Percentiles rank a stretch among this genome's conserved stretches.
Conservation (phyloP, 2,329 filamentous ascomycete species). For the Ceratocystis colombiana region DNA sequence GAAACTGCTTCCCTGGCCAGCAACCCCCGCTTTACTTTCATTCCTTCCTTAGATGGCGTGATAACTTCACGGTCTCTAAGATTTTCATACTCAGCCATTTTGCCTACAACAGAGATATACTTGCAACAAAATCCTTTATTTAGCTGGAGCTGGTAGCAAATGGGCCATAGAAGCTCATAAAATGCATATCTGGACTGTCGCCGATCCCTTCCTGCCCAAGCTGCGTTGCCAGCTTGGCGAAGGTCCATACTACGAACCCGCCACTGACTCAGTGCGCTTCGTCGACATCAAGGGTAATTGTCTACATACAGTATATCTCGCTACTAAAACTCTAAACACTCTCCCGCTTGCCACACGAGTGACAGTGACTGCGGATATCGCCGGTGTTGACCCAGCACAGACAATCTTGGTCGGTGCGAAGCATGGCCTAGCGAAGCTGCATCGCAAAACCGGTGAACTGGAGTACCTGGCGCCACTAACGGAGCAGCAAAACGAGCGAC, state of each 20-base stretch:
- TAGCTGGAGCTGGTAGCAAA: no score
- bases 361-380: conserved; percentile 69
- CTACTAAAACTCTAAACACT: conserved; percentile 49
- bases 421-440: conserved; percentile 67
- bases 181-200: conserved; percentile 43
- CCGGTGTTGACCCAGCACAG: conserved; percentile 49
- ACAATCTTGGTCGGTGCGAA: conserved; percentile 72
- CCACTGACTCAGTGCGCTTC: conserved; percentile 58
- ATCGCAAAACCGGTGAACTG: conserved; percentile 49
- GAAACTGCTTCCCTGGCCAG: conserved; percentile 1
- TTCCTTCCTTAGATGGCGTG: not conserved
- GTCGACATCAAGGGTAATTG: conserved; percentile 73
- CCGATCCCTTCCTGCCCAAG: conserved; percentile 47
- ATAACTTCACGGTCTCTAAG: not conserved
- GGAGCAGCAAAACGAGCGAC: conserved; percentile 40
- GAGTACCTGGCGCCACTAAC: conserved; percentile 45
- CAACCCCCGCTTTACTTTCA: not conserved
- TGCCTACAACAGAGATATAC: not conserved
- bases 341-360: conserved; percentile 45
- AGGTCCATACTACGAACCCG: conserved; percentile 61
- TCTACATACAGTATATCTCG: conserved; percentile 60
- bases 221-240: conserved; percentile 59
- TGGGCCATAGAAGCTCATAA: not conserved
- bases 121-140: not conserved
- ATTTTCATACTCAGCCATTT: not conserved